Base-by-base conservation (phyloP, 441 rosid species). In the Bocquillonia castaneifolia region DNA sequence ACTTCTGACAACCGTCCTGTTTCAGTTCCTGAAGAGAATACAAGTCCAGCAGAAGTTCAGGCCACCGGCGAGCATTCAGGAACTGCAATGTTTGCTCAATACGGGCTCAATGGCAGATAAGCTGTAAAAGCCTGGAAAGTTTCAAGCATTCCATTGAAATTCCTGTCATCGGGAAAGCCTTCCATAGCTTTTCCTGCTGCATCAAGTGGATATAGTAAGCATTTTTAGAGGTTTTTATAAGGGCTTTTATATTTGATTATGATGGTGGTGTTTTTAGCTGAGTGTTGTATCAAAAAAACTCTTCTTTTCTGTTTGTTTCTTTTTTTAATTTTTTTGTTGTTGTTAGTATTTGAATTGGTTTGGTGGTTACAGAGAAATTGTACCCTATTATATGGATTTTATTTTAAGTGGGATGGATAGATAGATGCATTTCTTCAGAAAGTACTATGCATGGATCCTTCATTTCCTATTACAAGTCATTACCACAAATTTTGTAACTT, bases 51-150 rank as follows among this genome's bases (percentile, higher is more conserved):
- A 29, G 76, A 83, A 71, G 78, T 70, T 72, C 82, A 70, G 32
- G 70, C 77, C 65, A 71, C 70, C 52, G 82, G 69, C 68, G 88
- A 78, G 54, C 88, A 88, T 67, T 84, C 93, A 28, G 90, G 90
- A 73, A 82, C 90, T 36, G 86, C 83, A 32, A 78, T 82, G 82
- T 85, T 84, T 67, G 66, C 81, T 42, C 87, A 88, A 67, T 85
- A 85, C 65, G 78, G 66, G 58, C 77, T 84, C 14, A 84, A 72
- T 65, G 93, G 93, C 69, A 80, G 90, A 81, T 85, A 78, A 76
- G 54, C 60, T 39, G 13, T 17, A 14, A 34, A 36, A 37, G 44
- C n/a, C 31, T 37, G 12, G 32, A 66, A 51, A 29, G 61, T 66
- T 34, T 59, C 45, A 37, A 47, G 51, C 23, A 47, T 47, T 42